A percentile compares a stretch with the other conserved stretches of the same genome.
Conservation (phyloP, 2,329 filamentous ascomycete genomes). For the Alternaria sp. region DNA sequence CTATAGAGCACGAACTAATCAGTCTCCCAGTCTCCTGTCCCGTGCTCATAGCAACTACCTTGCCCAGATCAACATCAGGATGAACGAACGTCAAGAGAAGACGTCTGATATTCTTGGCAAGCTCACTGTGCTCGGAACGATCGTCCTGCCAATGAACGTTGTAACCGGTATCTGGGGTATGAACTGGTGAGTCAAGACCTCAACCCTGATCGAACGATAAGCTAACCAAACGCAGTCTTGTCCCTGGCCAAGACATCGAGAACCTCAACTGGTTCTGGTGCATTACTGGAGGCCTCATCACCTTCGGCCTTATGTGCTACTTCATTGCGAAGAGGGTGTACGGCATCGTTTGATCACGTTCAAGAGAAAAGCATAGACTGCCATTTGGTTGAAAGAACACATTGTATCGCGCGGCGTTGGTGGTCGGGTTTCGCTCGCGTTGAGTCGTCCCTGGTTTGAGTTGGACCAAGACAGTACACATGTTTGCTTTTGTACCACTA, state of each 20-base stretch:
- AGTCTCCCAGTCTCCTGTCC: constrained; percentile 73
- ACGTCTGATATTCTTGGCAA: constrained; percentile 95
- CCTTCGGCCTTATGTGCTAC: constrained; percentile 82
- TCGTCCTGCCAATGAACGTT: constrained; percentile 98
- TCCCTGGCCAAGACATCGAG: constrained; percentile 87
- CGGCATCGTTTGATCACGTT: constrained; percentile 36
- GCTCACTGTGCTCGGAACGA: constrained; percentile 93
- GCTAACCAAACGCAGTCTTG: constrained; percentile 59
- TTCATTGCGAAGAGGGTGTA: constrained; percentile 76
- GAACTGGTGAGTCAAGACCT: constrained; percentile 63
- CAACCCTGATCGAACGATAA: not conserved
- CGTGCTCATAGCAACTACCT: constrained; percentile 96
- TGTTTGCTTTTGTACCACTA: not conserved
- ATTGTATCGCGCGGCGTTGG: constrained; percentile 5
- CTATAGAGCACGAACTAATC: constrained; percentile 16
- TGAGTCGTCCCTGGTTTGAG: not conserved
- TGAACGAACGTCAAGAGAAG: constrained; percentile 97
- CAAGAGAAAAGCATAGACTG: not conserved
- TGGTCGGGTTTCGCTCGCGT: not conserved
- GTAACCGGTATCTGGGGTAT: constrained; percentile 98
- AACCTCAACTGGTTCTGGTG: constrained; percentile 62
- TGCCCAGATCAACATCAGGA: constrained; percentile 98
- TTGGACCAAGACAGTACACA: not conserved
- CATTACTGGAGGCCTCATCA: constrained; percentile 74
- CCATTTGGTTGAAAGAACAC: not conserved